phyloP scores from a whole-genome alignment of 352 stramenopile genomes.

The Blastocystis sp. region DNA sequence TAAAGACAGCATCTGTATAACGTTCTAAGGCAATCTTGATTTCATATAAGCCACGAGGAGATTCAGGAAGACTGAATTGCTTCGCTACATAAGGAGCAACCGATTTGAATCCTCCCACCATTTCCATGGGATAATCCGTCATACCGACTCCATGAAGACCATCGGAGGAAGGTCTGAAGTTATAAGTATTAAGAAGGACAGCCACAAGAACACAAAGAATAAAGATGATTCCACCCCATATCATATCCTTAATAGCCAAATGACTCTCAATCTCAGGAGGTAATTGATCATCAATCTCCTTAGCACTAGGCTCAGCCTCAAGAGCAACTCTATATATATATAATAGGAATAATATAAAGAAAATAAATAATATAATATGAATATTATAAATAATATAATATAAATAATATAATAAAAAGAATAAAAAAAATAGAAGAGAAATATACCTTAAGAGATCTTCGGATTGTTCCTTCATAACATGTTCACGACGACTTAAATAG shows the following conservation, averaged over 20 bases:
- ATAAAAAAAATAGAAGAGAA: too few species aligned
- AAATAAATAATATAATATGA: too few species aligned
- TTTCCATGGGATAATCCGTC: conserved; percentile 24
- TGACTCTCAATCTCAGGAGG: background rate
- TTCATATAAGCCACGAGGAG: conserved; percentile 22
- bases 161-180: conserved; percentile 11
- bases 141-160: conserved; percentile 6
- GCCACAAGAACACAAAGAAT: conserved; percentile 3
- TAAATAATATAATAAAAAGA: too few species aligned
- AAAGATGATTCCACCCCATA: conserved; percentile 2
- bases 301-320: conserved; percentile 24
- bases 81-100: background rate
- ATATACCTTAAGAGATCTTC: conserved; percentile 12
- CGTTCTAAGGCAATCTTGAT: conserved; percentile 5
- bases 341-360: too few species aligned
- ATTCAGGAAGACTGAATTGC: background rate
- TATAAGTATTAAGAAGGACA: background rate
- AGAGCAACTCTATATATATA: too few species aligned
- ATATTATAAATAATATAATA: too few species aligned
- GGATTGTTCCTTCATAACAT: conserved; percentile 18
- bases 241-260: conserved; percentile 13
- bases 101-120: conserved; percentile 20
- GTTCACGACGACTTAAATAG: conserved; percentile 11
- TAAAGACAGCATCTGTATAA: too few species aligned
- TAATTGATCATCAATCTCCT: conserved; percentile 34